These are phyloP conservation scores for Metarhizium anisopliae DNA, from an alignment of 2,329 filamentous ascomycete genomes.

Conservation along the genomic window DNA sequence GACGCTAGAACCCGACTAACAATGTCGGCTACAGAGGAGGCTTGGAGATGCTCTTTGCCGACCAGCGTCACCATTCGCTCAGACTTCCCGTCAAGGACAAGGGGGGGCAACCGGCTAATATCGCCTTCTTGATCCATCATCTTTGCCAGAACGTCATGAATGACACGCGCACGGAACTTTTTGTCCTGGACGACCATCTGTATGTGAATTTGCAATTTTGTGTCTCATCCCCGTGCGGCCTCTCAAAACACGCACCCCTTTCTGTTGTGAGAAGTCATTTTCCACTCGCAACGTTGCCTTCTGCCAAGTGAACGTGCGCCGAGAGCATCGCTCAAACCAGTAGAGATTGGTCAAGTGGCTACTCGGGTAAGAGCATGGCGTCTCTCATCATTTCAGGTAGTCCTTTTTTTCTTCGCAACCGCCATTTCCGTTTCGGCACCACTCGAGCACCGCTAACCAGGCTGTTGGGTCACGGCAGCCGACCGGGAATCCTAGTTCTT, in stretches of 20 bases:
- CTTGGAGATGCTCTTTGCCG: constrained; percentile 86
- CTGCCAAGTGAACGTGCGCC: background rate
- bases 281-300: background rate
- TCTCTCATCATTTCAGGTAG: too few species aligned
- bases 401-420: too few species aligned
- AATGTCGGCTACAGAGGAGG: constrained; percentile 56
- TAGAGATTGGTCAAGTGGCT: background rate
- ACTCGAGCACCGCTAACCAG: constrained; percentile 12
- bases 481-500: constrained; percentile 88
- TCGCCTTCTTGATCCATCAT: constrained; percentile 69
- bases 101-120: constrained; percentile 52
- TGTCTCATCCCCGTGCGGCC: background rate
- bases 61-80: constrained; percentile 66
- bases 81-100: constrained; percentile 55
- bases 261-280: background rate
- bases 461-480: constrained; percentile 40
- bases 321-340: background rate
- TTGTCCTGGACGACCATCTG: constrained; percentile 82
- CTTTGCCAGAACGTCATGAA: constrained; percentile 78
- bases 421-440: background rate
- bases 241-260: background rate
- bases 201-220: constrained; percentile 41
- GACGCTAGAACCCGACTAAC: background rate
- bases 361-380: background rate
- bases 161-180: constrained; percentile 77